Evolutionary conservation across 1,139 yeast species (phyloP).

Genomic region (Yamadazyma diddensiae): DNA sequence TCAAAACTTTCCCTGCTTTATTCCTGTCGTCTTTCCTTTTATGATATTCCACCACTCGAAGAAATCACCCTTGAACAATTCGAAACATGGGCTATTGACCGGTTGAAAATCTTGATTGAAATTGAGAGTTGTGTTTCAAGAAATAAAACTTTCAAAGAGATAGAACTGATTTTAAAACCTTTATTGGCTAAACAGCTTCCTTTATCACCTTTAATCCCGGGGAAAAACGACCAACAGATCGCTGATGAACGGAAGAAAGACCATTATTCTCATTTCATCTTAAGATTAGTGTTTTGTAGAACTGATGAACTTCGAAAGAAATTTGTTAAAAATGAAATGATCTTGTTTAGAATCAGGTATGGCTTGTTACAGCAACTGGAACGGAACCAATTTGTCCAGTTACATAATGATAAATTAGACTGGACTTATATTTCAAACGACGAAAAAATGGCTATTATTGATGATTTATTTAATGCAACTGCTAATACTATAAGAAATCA

Average conservation of each 20-base stretch:
- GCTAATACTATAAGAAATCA: conserved; percentile 32
- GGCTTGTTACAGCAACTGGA: conserved; percentile 64
- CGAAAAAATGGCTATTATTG: conserved; percentile 54
- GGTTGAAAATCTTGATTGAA: conserved; percentile 79
- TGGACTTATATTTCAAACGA: conserved; percentile 68
- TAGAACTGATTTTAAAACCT: conserved; percentile 64
- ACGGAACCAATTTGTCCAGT: conserved; percentile 63
- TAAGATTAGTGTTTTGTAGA: conserved; percentile 86
- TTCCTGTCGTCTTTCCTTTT: conserved; percentile 54
- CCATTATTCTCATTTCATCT: conserved; percentile 85
- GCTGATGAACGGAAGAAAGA: conserved; percentile 73
- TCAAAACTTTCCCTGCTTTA: conserved; percentile 12
- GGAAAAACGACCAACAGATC: conserved; percentile 30
- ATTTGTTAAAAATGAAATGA: conserved; percentile 73
- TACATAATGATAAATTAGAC: conserved; percentile 51
- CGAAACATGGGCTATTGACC: conserved; percentile 93
- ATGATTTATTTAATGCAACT: conserved; percentile 55
- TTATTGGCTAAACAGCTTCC: conserved; percentile 66
- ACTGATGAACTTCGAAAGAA: conserved; percentile 81
- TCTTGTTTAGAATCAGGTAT: conserved; percentile 72
- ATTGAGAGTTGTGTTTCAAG: conserved; percentile 74
- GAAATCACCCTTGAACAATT: conserved; percentile 91
- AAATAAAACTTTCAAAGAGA: conserved; percentile 62
- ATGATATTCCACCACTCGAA: conserved; percentile 69
- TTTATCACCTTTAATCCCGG: conserved; percentile 31